phyloP scores from a whole-genome alignment of 2,329 filamentous ascomycete genomes.

The Sporothrix protearum region DNA sequence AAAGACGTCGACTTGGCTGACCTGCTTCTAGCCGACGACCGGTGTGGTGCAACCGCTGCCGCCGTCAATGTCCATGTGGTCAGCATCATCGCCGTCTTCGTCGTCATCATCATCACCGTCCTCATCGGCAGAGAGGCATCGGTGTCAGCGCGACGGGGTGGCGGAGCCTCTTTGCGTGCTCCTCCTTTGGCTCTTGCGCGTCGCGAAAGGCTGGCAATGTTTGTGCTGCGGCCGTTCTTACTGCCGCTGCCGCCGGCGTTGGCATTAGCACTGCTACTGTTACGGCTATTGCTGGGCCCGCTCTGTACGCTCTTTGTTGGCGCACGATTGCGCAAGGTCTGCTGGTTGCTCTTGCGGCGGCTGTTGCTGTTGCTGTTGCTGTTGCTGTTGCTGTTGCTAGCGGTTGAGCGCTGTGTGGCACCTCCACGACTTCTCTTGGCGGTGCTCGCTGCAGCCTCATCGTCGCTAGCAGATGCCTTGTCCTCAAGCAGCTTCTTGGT shows the following conservation, averaged over 20 bases:
- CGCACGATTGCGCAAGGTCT: slow-evolving; percentile 11
- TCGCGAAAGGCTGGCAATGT: neutral
- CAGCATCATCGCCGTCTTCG: slow-evolving; percentile 1
- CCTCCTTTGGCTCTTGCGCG: slow-evolving; percentile 20
- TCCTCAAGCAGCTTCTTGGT: slow-evolving; percentile 51
- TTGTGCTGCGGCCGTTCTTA: slow-evolving; percentile 1
- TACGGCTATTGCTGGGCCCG: slow-evolving; percentile 8
- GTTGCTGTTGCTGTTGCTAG: neutral
- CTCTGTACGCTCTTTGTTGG: slow-evolving; percentile 19
- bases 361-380: neutral
- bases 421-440: neutral
- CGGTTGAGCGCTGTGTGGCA: neutral
- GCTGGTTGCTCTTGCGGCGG: slow-evolving; percentile 15
- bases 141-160: neutral
- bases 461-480: slow-evolving; percentile 34
- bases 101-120: neutral
- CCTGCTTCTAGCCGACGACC: neutral
- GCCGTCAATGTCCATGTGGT: slow-evolving; percentile 20
- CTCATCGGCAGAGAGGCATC: neutral
- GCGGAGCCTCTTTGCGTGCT: slow-evolving; percentile 30
- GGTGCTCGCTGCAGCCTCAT: slow-evolving; percentile 17
- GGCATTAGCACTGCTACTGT: neutral
- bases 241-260: neutral
- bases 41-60: neutral
- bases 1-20: slow-evolving; percentile 17